These are phyloP conservation scores for Euphorbia lathyris DNA, from an alignment of 345 rosid genomes.

Conservation along the genomic window DNA sequence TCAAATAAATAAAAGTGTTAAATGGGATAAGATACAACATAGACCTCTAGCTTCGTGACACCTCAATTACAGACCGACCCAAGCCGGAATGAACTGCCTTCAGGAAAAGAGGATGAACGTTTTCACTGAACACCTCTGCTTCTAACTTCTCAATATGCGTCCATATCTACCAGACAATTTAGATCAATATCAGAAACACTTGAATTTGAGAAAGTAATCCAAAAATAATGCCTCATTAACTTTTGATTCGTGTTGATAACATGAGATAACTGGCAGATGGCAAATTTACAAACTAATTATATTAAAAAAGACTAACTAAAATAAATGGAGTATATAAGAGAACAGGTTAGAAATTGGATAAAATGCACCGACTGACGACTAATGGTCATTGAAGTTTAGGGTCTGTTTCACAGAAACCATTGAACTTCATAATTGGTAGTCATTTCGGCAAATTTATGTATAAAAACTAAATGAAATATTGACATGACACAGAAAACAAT, in stretches of 20 bases:
- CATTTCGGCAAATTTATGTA: too few species aligned
- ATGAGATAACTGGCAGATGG: background rate
- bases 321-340: too few species aligned
- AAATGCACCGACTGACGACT: too few species aligned
- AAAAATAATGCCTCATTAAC: background rate
- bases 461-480: too few species aligned
- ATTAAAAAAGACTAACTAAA: too few species aligned
- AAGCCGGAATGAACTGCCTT: conserved; percentile 69
- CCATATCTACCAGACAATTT: conserved; percentile 63
- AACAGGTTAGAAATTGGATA: too few species aligned
- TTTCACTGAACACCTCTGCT: conserved; percentile 53
- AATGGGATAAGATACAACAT: conserved; percentile 9
- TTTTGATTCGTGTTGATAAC: too few species aligned
- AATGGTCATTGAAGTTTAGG: too few species aligned
- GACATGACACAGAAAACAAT: too few species aligned
- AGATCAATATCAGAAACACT: conserved; percentile 8
- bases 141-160: conserved; percentile 76
- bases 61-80: conserved; percentile 28
- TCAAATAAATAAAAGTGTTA: background rate
- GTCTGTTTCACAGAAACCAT: too few species aligned
- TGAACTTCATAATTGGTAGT: too few species aligned
- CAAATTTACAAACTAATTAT: background rate
- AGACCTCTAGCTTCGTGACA: conserved; percentile 16
- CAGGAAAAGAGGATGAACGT: conserved; percentile 71
- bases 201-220: background rate